Evolutionary conservation across 192 early-diverging fungal genomes (phyloP).

Genomic region (Podila epigama): DNA sequence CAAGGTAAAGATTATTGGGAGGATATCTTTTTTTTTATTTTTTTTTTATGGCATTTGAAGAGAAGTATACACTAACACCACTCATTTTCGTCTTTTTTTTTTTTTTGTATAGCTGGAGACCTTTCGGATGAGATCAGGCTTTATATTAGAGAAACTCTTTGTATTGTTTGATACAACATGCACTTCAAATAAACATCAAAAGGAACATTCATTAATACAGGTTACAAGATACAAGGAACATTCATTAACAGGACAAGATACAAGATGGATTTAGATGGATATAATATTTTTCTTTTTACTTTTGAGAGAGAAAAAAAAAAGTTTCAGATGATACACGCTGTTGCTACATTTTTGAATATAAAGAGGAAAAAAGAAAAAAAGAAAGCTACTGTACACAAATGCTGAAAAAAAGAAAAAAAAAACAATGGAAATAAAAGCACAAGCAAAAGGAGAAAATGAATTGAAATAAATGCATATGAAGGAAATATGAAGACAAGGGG

Average conservation of each 20-base stretch:
- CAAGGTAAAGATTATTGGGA: constrained; percentile 11
- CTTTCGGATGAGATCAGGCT: constrained; percentile 36
- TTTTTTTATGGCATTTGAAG: not conserved
- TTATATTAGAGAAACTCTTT: constrained; percentile 34
- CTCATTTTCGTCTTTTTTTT: not conserved
- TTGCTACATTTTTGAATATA: constrained; percentile 23
- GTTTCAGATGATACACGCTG: constrained; percentile 11
- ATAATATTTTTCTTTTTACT: not conserved
- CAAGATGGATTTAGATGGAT: not conserved
- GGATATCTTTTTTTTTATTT: not conserved
- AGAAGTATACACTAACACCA: not conserved
- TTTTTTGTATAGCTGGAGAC: constrained; percentile 7
- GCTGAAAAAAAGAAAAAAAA: constrained; percentile 11
- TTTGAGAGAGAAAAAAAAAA: not conserved
- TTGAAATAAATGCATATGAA: not conserved
- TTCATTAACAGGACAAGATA: too few relatives aligned
- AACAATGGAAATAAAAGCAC: constrained; percentile 1
- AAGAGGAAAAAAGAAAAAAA: not conserved
- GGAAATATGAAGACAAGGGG: not conserved
- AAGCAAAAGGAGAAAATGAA: not conserved
- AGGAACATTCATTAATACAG: too few relatives aligned
- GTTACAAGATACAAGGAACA: too few relatives aligned
- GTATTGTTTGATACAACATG: constrained; percentile 12
- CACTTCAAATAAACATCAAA: not conserved
- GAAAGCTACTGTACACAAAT: constrained; percentile 9